Base-by-base conservation (phyloP, 2,329 filamentous ascomycete genomes). In the Penicillium expansum region DNA sequence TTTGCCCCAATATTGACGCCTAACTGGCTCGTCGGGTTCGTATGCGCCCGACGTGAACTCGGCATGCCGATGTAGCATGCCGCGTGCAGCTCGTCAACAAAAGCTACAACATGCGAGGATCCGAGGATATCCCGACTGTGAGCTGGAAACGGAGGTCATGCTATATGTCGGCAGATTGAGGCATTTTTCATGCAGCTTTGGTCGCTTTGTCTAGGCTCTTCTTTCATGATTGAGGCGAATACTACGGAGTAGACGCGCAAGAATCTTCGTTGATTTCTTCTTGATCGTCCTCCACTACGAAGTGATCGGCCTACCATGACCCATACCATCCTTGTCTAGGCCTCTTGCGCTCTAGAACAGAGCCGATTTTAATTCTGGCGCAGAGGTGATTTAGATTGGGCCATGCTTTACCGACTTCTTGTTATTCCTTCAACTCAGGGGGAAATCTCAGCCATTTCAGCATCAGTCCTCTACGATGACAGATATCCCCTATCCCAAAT, bases 21-120 rank as follows among this genome's bases (percentile, higher is more conserved):
- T 52, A 48, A 56, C 54, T 52, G 32, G 48, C n/a, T 47, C 22
- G 4, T 24, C 39, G 48, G 27, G 48, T 47, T 33, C 13, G 38
- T 55, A 27, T 45, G 48, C 41, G 54, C 54, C 54, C 48, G 54
- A 56, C 32, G 16, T 45, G n/a, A 14, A 47, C 45, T 56, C 54
- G 54, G 54, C 54, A 56, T 41, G 48, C 54, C 54, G 54, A 56
- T 52, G 29, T 20, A 50, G 32, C 22, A 2, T 45, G 2, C 29
- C 22, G 32, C 14, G 2, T 52, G 54, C 33, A 52, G 38, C 32
- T 41, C 33, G 9, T 35, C 29, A 30, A 24, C 8, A 18, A 29
- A 43, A 51, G 22, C 30, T 30, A 27, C 22, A 13, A 44, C 11
- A 32, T 37, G 35, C 27, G 18, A 22, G 16, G 5, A 24, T 18